Evolutionary conservation across 345 rosid genomes (phyloP).

Genomic region (Rhodomyrtus tomentosa): DNA sequence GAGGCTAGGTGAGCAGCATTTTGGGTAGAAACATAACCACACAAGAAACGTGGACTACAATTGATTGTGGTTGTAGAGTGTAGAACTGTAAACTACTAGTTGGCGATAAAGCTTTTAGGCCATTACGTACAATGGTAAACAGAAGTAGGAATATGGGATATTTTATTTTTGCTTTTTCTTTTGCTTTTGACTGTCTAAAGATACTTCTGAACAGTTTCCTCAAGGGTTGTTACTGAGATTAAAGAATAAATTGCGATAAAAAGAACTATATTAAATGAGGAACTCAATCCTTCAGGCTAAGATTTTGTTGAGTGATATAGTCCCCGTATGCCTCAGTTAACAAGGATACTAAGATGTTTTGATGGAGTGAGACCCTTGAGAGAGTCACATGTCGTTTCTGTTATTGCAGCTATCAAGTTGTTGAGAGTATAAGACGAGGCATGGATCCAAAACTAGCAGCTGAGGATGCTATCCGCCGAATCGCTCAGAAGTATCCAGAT

Average conservation of each 20-base stretch:
- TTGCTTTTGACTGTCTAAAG: not conserved
- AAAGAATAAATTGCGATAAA: not conserved
- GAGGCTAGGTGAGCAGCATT: not conserved
- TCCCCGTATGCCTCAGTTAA: not conserved
- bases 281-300: not conserved
- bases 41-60: not conserved
- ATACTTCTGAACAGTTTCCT: not conserved
- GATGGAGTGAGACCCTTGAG: not conserved
- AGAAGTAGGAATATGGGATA: not conserved
- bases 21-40: not conserved
- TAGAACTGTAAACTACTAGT: not conserved
- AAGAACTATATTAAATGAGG: not conserved
- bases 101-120: not conserved
- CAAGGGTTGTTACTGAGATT: not conserved
- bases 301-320: not conserved
- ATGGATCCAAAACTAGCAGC: slow-evolving; percentile 79
- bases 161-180: not conserved
- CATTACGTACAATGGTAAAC: not conserved
- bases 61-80: not conserved
- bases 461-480: slow-evolving; percentile 70
- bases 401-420: slow-evolving; percentile 72
- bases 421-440: slow-evolving; percentile 90
- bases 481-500: slow-evolving; percentile 55
- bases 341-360: not conserved
- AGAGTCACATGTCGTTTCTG: not conserved